Conservation (phyloP, 140 eudicot genomes). For the Stevia rebaudiana region DNA sequence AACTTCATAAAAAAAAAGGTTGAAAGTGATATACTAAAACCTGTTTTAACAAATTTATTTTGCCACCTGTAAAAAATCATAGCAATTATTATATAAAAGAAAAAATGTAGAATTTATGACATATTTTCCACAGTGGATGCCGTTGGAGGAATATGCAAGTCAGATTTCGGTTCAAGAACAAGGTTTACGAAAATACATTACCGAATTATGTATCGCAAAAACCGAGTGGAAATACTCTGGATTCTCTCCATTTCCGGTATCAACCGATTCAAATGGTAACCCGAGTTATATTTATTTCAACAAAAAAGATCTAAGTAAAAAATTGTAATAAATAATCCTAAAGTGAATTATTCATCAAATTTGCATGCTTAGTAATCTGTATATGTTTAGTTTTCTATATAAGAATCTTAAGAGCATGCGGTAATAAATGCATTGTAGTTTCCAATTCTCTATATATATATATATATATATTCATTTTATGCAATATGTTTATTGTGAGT, state of each 20-base stretch:
- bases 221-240: constrained; percentile 39
- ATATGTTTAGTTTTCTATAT: not conserved
- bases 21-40: no score
- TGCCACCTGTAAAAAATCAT: not conserved
- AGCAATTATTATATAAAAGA: not conserved
- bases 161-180: constrained; percentile 40
- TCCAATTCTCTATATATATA: not conserved
- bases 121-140: constrained; percentile 58
- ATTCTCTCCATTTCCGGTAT: constrained; percentile 31
- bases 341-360: not conserved
- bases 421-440: not conserved
- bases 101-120: not conserved
- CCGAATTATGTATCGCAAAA: constrained; percentile 45
- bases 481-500: not conserved
- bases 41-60: no score
- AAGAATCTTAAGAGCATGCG: not conserved
- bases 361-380: not conserved
- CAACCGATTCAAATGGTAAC: constrained; percentile 23
- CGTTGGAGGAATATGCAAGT: constrained; percentile 57
- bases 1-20: no score
- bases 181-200: constrained; percentile 31
- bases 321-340: not conserved
- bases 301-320: constrained; percentile 20
- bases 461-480: not conserved
- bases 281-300: constrained; percentile 45